These are phyloP conservation scores for Calonectria leucothoes DNA, from an alignment of 2,329 filamentous ascomycete species.

Conservation along the genomic window DNA sequence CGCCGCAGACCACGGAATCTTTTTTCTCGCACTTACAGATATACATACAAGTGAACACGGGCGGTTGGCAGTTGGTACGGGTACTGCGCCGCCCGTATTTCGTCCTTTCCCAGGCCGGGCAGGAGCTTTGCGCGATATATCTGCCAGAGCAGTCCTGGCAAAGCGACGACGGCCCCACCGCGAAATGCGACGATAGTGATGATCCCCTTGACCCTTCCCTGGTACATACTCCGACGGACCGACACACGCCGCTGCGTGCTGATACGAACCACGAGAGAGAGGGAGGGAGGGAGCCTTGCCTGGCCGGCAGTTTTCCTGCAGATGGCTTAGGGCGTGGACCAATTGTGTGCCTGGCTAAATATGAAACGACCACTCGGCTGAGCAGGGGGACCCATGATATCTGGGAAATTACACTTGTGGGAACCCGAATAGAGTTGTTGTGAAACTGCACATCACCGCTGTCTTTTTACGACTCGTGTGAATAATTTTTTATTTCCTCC, in stretches of 20 bases:
- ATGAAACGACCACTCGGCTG: slow-evolving; percentile 35
- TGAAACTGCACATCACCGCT: slow-evolving; percentile 21
- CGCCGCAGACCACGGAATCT: slow-evolving; percentile 5
- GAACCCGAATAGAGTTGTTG: slow-evolving; percentile 30
- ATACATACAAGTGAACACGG: background rate
- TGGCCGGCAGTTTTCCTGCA: slow-evolving; percentile 2
- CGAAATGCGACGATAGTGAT: background rate
- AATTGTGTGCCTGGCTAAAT: slow-evolving; percentile 17
- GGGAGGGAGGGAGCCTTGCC: background rate
- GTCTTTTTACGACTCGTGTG: background rate
- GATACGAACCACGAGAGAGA: slow-evolving; percentile 4
- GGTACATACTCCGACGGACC: background rate
- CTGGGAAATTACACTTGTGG: slow-evolving; percentile 42
- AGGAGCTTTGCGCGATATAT: slow-evolving; percentile 15
- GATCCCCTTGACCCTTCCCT: background rate
- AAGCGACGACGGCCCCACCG: background rate
- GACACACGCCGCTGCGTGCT: background rate
- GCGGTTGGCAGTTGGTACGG: background rate
- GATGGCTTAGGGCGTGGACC: slow-evolving; percentile 9
- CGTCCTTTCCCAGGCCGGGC: background rate
- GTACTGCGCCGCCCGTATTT: background rate
- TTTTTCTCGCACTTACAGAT: too few relatives aligned
- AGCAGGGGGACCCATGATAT: slow-evolving; percentile 36
- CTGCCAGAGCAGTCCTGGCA: background rate
- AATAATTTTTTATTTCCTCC: too few relatives aligned